phyloP scores from a whole-genome alignment of 805 yeast genomes.

The Zygosaccharomyces lentus region DNA sequence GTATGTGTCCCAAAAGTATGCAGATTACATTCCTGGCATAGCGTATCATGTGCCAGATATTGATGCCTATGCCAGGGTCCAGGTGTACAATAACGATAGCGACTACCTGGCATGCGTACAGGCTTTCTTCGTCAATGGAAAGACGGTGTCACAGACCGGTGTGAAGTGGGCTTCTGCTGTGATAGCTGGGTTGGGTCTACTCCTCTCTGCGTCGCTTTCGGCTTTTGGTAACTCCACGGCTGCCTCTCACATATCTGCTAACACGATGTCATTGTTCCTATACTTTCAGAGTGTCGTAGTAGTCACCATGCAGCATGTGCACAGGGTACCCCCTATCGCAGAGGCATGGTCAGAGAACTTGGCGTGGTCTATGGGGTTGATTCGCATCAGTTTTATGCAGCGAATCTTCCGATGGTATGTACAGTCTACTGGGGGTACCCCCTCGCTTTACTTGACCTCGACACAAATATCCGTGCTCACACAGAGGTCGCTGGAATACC shows the following conservation, averaged over 20 bases:
- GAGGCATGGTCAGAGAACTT: conserved; percentile 87
- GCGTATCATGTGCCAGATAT: conserved; percentile 84
- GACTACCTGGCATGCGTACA: conserved; percentile 67
- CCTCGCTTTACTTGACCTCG: conserved; percentile 60
- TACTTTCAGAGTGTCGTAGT: conserved; percentile 88
- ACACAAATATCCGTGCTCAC: conserved; percentile 64
- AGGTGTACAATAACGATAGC: conserved; percentile 40
- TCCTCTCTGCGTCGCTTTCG: conserved; percentile 76
- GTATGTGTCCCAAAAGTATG: conserved; percentile 49
- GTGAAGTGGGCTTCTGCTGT: conserved; percentile 94
- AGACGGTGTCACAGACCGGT: conserved; percentile 72
- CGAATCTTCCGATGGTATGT: conserved; percentile 78
- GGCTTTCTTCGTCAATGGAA: conserved; percentile 69
- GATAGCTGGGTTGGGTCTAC: conserved; percentile 80
- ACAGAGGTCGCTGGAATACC: conserved; percentile 44
- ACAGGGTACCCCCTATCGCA: conserved; percentile 86
- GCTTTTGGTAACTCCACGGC: conserved; percentile 85
- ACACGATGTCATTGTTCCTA: conserved; percentile 73
- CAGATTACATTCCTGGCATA: conserved; percentile 67
- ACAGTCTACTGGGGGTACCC: conserved; percentile 85
- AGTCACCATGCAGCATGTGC: conserved; percentile 79
- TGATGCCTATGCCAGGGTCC: conserved; percentile 69
- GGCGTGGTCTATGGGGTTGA: conserved; percentile 94
- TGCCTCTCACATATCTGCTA: conserved; percentile 84
- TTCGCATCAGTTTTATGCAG: conserved; percentile 77